These are phyloP conservation scores for Cryptosporidium felis DNA, from an alignment of 169 alveolate species.

Conservation along the genomic window DNA sequence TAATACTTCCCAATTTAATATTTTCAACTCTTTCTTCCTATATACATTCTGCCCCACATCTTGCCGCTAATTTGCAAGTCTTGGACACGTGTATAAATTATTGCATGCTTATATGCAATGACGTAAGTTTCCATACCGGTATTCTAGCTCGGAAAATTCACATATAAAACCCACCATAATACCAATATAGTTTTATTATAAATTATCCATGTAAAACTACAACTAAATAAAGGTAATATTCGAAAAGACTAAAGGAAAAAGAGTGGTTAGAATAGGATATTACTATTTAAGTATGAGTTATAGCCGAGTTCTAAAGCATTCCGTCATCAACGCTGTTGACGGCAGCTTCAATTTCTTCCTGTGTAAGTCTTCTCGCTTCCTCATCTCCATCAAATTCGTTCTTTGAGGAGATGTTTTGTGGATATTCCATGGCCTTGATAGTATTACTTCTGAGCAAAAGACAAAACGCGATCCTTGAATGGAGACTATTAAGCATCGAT, in stretches of 20 bases:
- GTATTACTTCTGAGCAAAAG: slow-evolving; percentile 91
- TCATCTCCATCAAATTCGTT: slow-evolving; percentile 8
- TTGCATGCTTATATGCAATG: slow-evolving; percentile 2
- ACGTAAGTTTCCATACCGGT: neutral
- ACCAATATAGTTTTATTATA: no score
- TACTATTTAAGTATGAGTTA: neutral
- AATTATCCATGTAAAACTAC: no score
- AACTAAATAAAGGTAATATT: neutral
- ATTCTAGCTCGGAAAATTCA: neutral
- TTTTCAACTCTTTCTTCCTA: no score
- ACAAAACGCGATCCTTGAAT: slow-evolving; percentile 92
- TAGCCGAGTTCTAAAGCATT: slow-evolving; percentile 52
- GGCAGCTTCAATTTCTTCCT: slow-evolving; percentile 71
- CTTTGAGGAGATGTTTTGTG: neutral
- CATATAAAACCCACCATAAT: neutral
- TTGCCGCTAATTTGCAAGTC: slow-evolving; percentile 6
- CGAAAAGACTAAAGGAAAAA: neutral
- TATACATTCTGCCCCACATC: neutral
- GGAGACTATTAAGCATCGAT: slow-evolving; percentile 89
- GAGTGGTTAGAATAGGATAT: neutral
- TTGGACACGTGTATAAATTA: neutral
- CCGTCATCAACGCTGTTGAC: slow-evolving; percentile 68
- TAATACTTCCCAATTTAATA: no score
- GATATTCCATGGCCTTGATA: slow-evolving; percentile 80
- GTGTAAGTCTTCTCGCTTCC: slow-evolving; percentile 63